These are phyloP conservation scores for Lachancea meyersii DNA, from an alignment of 805 yeast genomes.

Conservation along the genomic window DNA sequence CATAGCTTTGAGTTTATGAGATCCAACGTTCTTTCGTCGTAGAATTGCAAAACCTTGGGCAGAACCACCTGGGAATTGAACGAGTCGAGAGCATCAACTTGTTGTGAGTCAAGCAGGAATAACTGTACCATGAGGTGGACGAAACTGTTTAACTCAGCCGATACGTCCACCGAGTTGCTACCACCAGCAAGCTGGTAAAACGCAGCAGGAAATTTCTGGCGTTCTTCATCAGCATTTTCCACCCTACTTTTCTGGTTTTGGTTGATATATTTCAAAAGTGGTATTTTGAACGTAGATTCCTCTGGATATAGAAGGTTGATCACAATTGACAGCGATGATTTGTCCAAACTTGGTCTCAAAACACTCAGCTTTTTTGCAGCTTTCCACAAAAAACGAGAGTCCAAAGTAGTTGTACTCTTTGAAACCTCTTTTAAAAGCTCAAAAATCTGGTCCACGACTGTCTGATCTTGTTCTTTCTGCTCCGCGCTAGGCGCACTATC, in stretches of 20 bases:
- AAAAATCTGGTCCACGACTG: conserved; percentile 30
- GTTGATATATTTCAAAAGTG: conserved; percentile 38
- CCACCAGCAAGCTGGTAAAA: conserved; percentile 28
- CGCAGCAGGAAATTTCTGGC: conserved; percentile 29
- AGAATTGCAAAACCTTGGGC: conserved; percentile 45
- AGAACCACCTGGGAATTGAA: conserved; percentile 49
- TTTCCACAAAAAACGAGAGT: conserved; percentile 80
- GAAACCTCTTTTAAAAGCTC: conserved; percentile 31
- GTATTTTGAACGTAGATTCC: conserved; percentile 37
- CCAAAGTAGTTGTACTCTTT: conserved; percentile 66
- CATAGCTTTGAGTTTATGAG: conserved; percentile 83
- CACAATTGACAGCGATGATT: conserved; percentile 48
- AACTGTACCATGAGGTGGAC: conserved; percentile 74
- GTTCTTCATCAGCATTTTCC: conserved; percentile 32
- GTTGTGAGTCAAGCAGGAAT: conserved; percentile 58
- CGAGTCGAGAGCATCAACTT: conserved; percentile 42
- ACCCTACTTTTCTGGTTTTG: conserved; percentile 32
- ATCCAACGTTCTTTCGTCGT: conserved; percentile 80
- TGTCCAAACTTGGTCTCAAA: conserved; percentile 58
- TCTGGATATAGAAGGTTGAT: conserved; percentile 52
- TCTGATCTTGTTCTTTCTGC: conserved; percentile 22
- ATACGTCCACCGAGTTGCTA: conserved; percentile 34
- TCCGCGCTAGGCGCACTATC: conserved; percentile 13
- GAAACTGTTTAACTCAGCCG: conserved; percentile 78
- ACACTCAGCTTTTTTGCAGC: conserved; percentile 78